Percentiles rank a stretch among this genome's conserved stretches.
Conservation (phyloP, 805 yeast species). For the Scheffersomyces coipomensis region DNA sequence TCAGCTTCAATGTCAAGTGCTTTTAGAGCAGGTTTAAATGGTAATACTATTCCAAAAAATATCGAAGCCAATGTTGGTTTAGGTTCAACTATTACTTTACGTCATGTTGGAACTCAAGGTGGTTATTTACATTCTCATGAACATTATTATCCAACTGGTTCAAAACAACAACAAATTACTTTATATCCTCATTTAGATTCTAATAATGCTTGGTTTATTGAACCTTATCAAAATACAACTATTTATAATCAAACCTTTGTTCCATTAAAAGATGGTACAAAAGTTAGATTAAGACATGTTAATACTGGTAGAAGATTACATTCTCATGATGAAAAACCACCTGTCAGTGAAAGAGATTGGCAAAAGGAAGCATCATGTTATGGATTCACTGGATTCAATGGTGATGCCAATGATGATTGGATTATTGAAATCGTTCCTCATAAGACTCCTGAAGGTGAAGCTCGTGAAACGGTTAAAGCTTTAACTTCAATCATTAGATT, state of each 20-base stretch:
- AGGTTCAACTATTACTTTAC: conserved; percentile 63
- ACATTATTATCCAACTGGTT: conserved; percentile 70
- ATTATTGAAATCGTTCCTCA: conserved; percentile 67
- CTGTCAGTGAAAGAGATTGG: conserved; percentile 77
- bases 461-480: conserved; percentile 59
- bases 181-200: conserved; percentile 75
- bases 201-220: conserved; percentile 72
- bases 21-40: conserved; percentile 62
- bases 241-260: conserved; percentile 57
- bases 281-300: conserved; percentile 64
- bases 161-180: conserved; percentile 81
- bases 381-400: conserved; percentile 73
- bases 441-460: conserved; percentile 47
- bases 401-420: conserved; percentile 85
- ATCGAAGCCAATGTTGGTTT: conserved; percentile 70
- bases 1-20: conserved; percentile 70
- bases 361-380: conserved; percentile 79
- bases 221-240: conserved; percentile 56
- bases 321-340: conserved; percentile 80
- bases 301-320: conserved; percentile 66
- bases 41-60: conserved; percentile 57
- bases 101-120: conserved; percentile 70
- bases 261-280: conserved; percentile 65
- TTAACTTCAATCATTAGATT: conserved; percentile 69
- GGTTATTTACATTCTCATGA: conserved; percentile 84